Conservation (phyloP, 164 flowering plant genomes). For the Aristolochia fimbriata region DNA sequence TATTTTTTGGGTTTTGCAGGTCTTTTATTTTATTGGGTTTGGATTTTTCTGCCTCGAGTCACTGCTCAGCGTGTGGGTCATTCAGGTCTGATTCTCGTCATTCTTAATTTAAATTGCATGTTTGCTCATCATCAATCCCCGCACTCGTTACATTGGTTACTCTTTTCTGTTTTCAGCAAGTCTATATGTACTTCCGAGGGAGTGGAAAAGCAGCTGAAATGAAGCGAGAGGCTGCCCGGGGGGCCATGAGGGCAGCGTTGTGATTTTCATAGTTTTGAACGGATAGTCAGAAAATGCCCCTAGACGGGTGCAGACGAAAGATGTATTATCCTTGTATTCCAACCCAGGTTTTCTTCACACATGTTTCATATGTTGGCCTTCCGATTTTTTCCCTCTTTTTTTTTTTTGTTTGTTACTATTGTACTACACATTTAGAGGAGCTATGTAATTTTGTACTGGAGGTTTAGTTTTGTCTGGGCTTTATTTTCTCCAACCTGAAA, state of each 20-base stretch:
- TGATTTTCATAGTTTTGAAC: conserved; percentile 5
- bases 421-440: too few relatives aligned
- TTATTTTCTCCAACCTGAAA: too few relatives aligned
- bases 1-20: conserved; percentile 27
- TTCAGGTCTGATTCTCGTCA: conserved; percentile 48
- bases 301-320: too few relatives aligned
- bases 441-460: too few relatives aligned
- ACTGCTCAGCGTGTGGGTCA: conserved; percentile 84
- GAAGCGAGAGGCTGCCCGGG: conserved; percentile 65
- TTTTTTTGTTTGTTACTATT: too few relatives aligned
- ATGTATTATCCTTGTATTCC: not conserved
- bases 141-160: too few relatives aligned
- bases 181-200: conserved; percentile 87
- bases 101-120: not conserved
- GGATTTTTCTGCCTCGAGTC: conserved; percentile 67
- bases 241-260: conserved; percentile 56
- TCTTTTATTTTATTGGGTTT: conserved; percentile 88
- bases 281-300: too few relatives aligned
- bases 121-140: not conserved
- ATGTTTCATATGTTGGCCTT: too few relatives aligned
- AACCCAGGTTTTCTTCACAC: too few relatives aligned
- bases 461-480: too few relatives aligned
- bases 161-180: conserved; percentile 52
- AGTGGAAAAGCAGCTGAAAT: conserved; percentile 76
- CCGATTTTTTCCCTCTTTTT: too few relatives aligned